Base-by-base conservation (phyloP, 1,139 yeast species). In the Hansenula lynferdii region DNA sequence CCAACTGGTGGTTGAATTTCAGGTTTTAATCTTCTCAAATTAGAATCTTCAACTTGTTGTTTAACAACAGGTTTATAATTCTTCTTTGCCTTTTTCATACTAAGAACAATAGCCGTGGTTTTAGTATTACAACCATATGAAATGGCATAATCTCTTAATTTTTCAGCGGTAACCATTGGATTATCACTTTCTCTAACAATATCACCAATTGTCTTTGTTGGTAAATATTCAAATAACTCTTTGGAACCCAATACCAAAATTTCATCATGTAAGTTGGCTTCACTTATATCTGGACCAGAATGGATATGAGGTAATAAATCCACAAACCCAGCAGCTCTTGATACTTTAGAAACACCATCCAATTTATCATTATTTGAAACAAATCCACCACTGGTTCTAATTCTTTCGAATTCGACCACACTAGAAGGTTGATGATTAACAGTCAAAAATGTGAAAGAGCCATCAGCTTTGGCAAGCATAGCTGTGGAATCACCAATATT, bases 1-100 rank as follows among this genome's bases (percentile, higher is more conserved):
- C 97, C 97, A 8, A 84, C 81, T 2, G 99, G 99, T 2, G 99
- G 97, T 14, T 85, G 83, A 42, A 92, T 92, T 58, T 92, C 98
- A 35, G 86, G 90, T 41, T 90, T 96, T 40, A 89, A 67, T 54
- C 95, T 75, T 51, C 96, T 80, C 50, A 90, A 69, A 6, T 80
- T 74, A 0, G 95, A 75, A 60, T 90, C 97, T 36, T 87, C 95
- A 67, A 72, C 48, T 56, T 68, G 56, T 70, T 72, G 58, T 42
- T 62, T 58, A 0, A 58, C 51, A 18, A 60, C 52, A 28, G 65
- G 57, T 35, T 72, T 69, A 22, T 67, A 65, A 51, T 81, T 75
- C 57, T 76, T 79, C 37, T 51, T 49, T 7, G 43, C 40, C 33
- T 61, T 60, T 42, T 75, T 72, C 32, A 86, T 69, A 2, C 92